phyloP scores from a whole-genome alignment of 805 yeast species.

The Ogataea pini region DNA sequence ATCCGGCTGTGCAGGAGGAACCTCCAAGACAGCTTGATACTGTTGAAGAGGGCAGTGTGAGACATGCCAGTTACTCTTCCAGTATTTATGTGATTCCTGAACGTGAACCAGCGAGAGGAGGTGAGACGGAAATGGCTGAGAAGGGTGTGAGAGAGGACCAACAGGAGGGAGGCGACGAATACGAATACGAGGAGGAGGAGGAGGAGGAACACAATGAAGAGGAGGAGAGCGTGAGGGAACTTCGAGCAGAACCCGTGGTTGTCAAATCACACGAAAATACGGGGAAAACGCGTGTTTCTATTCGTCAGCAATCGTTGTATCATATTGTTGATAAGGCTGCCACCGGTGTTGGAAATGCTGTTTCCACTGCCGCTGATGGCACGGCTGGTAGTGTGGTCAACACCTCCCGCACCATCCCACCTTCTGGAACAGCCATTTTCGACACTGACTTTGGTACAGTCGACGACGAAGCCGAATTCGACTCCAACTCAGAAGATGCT shows the following conservation, averaged over 20 bases:
- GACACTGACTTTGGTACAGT: conserved; percentile 17
- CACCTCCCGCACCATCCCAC: conserved; percentile 3
- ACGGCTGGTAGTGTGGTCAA: not conserved
- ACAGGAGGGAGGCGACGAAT: not conserved
- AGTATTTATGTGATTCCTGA: not conserved
- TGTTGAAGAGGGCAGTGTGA: not conserved
- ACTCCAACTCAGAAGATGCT: conserved; percentile 33
- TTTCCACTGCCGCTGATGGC: not conserved
- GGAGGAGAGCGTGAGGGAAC: not conserved
- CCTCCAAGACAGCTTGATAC: not conserved
- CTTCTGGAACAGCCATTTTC: conserved; percentile 20
- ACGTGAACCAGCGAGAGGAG: not conserved
- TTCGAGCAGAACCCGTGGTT: too few species aligned
- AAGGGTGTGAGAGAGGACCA: too few species aligned
- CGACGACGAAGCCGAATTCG: conserved; percentile 19
- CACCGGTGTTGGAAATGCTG: not conserved
- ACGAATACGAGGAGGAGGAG: not conserved
- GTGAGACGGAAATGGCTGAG: not conserved
- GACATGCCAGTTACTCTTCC: not conserved
- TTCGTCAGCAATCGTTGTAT: conserved; percentile 31
- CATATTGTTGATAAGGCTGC: conserved; percentile 9
- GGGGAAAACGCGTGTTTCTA: conserved; percentile 29
- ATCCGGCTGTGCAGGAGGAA: conserved; percentile 5
- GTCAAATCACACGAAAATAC: not conserved
- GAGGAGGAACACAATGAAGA: not conserved